Evolutionary conservation across 805 yeast genomes (phyloP).

Genomic region (Yarrowia keelungensis): DNA sequence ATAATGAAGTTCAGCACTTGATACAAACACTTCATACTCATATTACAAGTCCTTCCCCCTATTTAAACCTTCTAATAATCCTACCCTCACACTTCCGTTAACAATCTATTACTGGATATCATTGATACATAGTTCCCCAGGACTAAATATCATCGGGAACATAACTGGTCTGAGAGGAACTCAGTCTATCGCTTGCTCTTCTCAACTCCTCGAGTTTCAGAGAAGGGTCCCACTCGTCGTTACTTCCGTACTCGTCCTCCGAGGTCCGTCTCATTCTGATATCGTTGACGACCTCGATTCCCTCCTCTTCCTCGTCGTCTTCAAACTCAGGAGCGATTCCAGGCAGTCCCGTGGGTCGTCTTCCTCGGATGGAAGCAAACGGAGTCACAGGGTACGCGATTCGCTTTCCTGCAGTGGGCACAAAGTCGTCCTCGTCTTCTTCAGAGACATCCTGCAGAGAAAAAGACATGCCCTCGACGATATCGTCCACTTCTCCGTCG

Average conservation of each 20-base stretch:
- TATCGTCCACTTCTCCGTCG: slow-evolving; percentile 5
- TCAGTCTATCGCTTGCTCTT: slow-evolving; percentile 13
- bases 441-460: slow-evolving; percentile 14
- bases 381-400: slow-evolving; percentile 33
- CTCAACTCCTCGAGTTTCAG: slow-evolving; percentile 26
- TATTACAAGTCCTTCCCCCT: background rate
- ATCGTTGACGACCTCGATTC: slow-evolving; percentile 19
- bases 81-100: background rate
- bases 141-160: slow-evolving; percentile 27
- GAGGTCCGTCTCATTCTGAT: slow-evolving; percentile 17
- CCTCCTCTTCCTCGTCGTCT: slow-evolving; percentile 22
- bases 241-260: slow-evolving; percentile 18
- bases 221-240: slow-evolving; percentile 26
- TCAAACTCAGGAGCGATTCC: slow-evolving; percentile 14
- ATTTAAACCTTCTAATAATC: background rate
- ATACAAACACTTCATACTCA: too few species aligned
- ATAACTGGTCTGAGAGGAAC: background rate
- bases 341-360: slow-evolving; percentile 26
- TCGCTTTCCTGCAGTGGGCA: background rate
- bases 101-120: background rate
- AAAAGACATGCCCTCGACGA: slow-evolving; percentile 14
- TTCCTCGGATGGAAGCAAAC: slow-evolving; percentile 21
- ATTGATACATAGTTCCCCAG: background rate
- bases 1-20: too few species aligned
- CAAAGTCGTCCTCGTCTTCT: slow-evolving; percentile 3